Base-by-base conservation (phyloP, 345 rosid species). In the Leavenworthia alabamica region DNA sequence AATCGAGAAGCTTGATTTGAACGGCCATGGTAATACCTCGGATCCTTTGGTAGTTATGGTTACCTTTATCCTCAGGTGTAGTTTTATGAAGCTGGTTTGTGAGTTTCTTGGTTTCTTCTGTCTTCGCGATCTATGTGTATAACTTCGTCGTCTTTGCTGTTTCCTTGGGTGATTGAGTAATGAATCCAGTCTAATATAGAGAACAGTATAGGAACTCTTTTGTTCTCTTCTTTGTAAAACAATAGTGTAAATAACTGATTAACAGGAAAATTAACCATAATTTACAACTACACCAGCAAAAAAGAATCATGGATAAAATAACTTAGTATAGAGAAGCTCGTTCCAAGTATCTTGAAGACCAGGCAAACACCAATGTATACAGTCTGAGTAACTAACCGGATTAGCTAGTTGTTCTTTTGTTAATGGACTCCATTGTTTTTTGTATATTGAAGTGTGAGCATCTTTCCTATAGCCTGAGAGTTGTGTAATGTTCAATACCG, bases 331-430 rank as follows among this genome's bases (percentile, higher is more conserved):
- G 37, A 88, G 73, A 52, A 91, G 92, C 56, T 88, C 96, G 51
- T 91, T 91, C 98, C 96, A 91, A 29, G 86, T 80, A 77, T 91
- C 98, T 57, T 84, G 98, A 27, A 88, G 79, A 13, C 98, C 98
- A 15, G 98, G 96, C 61, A 91, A 76, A 17, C 98, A 86, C 92
- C 92, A 91, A 54, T 88, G 96, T 35, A 82, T 82, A 57, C 98
- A 91, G 48, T 91, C 98, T 0, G 95, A 85, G 62, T 91, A 91
- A 72, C 86, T 84, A 5, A 31, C 60, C 0, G 95, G 96, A 54
- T 88, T 86, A 0, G 92, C 95, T n/a, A 78, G 62, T 62, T 88
- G 86, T 71, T 86, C 82, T 7, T 87, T 74, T 0, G 95, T 83
- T 69, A 81, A 70, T 5, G 86, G 84, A 42, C 9, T 79, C 92